phyloP scores from a whole-genome alignment of 495 filamentous ascomycete species.

The Podospora tetraspora region DNA sequence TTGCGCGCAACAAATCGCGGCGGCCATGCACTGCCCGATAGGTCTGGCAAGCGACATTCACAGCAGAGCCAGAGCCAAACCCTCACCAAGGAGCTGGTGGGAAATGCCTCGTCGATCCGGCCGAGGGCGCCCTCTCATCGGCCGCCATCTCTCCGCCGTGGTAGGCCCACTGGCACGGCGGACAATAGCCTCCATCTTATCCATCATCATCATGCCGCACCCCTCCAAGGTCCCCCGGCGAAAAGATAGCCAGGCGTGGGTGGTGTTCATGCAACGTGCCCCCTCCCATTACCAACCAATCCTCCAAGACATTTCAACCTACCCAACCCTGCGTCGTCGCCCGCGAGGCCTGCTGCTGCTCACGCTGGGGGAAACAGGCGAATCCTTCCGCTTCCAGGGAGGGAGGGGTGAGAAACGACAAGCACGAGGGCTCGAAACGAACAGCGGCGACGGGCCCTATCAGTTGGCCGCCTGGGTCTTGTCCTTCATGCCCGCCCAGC shows the following conservation, averaged over 20 bases:
- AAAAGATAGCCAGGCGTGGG: neutral
- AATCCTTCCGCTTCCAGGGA: neutral
- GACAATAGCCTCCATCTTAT: neutral
- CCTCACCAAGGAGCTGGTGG: neutral
- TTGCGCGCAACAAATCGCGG: neutral
- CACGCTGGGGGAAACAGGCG: neutral
- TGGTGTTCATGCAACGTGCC: neutral
- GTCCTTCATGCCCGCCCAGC: neutral
- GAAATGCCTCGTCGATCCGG: neutral
- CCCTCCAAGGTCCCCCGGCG: neutral
- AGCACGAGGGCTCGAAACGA: neutral
- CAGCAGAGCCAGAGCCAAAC: neutral
- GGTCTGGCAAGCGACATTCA: neutral
- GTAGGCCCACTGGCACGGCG: neutral
- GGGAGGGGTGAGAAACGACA: neutral
- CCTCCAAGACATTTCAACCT: neutral
- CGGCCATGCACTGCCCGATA: constrained; percentile 1
- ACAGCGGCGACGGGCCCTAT: neutral
- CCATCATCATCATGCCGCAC: neutral
- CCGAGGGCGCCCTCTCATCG: neutral
- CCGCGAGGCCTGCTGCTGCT: no score
- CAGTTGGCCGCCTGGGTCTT: neutral
- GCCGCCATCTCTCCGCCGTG: neutral
- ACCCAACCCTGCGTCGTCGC: neutral
- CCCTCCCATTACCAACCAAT: neutral